Evolutionary conservation across 2,329 filamentous ascomycete species (phyloP).

Genomic region (Cryphonectria naterciae): DNA sequence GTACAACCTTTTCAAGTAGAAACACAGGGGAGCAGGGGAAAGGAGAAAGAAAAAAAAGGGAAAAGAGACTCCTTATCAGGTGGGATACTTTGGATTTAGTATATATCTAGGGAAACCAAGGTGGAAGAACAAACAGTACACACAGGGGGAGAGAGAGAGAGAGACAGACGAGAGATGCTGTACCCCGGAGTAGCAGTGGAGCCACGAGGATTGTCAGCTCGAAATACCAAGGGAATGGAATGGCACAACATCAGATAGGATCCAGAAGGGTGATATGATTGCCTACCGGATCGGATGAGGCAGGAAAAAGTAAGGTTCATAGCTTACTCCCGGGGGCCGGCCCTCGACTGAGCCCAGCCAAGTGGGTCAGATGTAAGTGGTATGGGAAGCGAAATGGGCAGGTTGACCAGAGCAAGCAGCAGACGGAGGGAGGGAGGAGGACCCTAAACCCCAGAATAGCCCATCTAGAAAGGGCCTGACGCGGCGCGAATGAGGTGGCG

Average conservation of each 20-base stretch:
- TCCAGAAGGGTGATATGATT: constrained; percentile 19
- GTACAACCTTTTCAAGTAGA: not conserved
- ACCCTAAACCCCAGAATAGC: not conserved
- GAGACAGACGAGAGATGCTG: not conserved
- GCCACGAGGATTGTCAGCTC: constrained; percentile 12
- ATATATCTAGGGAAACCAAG: not conserved
- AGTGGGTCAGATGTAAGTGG: constrained; percentile 13
- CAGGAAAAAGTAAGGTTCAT: constrained; percentile 13
- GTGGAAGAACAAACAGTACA: not conserved
- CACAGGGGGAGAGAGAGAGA: too few relatives aligned
- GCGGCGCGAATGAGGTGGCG: constrained; percentile 12
- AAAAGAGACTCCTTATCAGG: not conserved
- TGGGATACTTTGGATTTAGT: not conserved
- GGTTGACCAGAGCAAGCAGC: not conserved
- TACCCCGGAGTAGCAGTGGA: constrained; percentile 19
- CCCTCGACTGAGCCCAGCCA: constrained; percentile 3
- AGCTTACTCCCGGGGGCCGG: constrained; percentile 13
- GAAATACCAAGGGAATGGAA: constrained; percentile 25
- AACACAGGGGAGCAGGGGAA: not conserved
- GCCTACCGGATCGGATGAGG: constrained; percentile 12
- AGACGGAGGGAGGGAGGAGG: not conserved
- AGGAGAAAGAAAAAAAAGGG: constrained; percentile 8
- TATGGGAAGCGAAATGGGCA: constrained; percentile 18
- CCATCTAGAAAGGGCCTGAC: constrained; percentile 4
- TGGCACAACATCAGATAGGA: constrained; percentile 22